Evolutionary conservation across 805 yeast genomes (phyloP).

Genomic region (Jamesozyma spencerorum): DNA sequence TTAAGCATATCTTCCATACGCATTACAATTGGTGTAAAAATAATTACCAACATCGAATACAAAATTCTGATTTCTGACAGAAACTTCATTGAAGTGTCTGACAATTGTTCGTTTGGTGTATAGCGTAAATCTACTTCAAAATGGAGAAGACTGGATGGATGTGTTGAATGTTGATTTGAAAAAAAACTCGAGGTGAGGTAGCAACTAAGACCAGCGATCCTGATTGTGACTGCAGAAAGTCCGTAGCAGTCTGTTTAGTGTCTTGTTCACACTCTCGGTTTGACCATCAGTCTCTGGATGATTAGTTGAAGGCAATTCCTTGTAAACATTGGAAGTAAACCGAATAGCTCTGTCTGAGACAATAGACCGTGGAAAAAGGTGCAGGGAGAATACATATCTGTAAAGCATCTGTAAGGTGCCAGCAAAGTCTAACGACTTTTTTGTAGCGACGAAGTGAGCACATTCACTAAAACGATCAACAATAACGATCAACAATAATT

Average conservation of each 20-base stretch:
- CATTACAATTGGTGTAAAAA: too few relatives aligned
- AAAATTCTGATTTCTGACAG: too few relatives aligned
- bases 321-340: constrained; percentile 2
- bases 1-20: too few relatives aligned
- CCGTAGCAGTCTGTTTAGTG: neutral
- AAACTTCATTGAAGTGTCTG: neutral
- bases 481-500: too few relatives aligned
- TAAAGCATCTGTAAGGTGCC: constrained; percentile 9
- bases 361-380: constrained; percentile 8
- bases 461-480: constrained; percentile 13
- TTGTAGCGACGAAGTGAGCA: constrained; percentile 9
- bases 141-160: constrained; percentile 1
- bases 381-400: constrained; percentile 8
- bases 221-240: constrained; percentile 1
- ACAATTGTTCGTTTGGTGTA: constrained; percentile 5
- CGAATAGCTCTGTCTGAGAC: constrained; percentile 5
- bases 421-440: constrained; percentile 7
- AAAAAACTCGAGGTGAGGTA: constrained; percentile 6
- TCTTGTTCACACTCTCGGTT: constrained; percentile 4
- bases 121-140: constrained; percentile 9
- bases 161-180: constrained; percentile 5
- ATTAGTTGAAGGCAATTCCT: constrained; percentile 3
- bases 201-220: constrained; percentile 1
- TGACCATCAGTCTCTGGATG: constrained; percentile 5
- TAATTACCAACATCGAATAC: too few relatives aligned